phyloP scores from a whole-genome alignment of 2,329 filamentous ascomycete genomes.

The Diaporthe citriasiana region DNA sequence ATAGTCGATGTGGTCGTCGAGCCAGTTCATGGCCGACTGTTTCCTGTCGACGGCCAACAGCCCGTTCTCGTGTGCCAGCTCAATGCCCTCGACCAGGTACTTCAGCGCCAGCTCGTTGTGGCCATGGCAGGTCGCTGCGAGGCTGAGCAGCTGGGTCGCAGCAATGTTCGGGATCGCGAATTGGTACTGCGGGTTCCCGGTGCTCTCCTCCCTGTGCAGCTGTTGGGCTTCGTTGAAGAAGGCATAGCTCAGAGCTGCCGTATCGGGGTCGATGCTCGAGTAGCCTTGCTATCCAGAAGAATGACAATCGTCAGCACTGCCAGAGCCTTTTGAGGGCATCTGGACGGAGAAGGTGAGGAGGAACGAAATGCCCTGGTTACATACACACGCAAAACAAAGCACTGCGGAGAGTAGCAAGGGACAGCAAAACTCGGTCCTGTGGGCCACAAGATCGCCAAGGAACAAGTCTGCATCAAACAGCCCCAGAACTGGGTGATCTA shows the following conservation, averaged over 20 bases:
- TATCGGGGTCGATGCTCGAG: slow-evolving; percentile 31
- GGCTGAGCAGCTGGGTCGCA: slow-evolving; percentile 38
- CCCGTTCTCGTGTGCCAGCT: slow-evolving; percentile 38
- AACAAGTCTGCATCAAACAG: slow-evolving; percentile 45
- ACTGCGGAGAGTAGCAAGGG: slow-evolving; percentile 42
- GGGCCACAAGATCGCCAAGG: slow-evolving; percentile 42
- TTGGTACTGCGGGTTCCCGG: slow-evolving; percentile 27
- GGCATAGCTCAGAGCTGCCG: slow-evolving; percentile 25
- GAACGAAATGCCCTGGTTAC: background rate
- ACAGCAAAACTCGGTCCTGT: slow-evolving; percentile 43
- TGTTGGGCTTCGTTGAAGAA: slow-evolving; percentile 39
- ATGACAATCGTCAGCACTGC: background rate
- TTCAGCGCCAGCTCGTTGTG: slow-evolving; percentile 16
- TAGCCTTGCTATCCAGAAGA: slow-evolving; percentile 37
- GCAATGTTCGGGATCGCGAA: slow-evolving; percentile 38
- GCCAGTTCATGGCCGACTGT: slow-evolving; percentile 35
- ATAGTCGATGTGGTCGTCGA: slow-evolving; percentile 37
- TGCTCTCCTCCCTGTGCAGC: slow-evolving; percentile 35
- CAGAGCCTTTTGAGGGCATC: background rate
- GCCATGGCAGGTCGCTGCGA: slow-evolving; percentile 33
- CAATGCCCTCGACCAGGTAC: slow-evolving; percentile 35
- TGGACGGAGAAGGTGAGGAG: background rate
- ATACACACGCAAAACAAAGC: slow-evolving; percentile 43
- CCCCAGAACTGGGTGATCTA: slow-evolving; percentile 42
- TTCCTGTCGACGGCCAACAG: slow-evolving; percentile 30